Evolutionary conservation across 371 early-diverging fungal species (phyloP).

Genomic region (Chytridium lagenaria): DNA sequence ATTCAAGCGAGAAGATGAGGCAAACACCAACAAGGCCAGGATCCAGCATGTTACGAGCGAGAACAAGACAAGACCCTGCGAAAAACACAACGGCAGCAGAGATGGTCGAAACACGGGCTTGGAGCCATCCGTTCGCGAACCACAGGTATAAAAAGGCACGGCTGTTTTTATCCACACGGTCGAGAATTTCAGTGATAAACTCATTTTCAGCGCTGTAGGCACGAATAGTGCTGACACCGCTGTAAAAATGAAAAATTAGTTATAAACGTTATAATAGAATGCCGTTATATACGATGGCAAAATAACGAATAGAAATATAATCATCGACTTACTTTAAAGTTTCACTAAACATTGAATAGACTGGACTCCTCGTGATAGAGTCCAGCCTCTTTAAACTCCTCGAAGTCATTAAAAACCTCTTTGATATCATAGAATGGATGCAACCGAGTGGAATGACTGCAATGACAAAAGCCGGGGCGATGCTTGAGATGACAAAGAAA

Average conservation of each 20-base stretch:
- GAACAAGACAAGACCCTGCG: conserved; percentile 64
- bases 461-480: conserved; percentile 60
- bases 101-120: conserved; percentile 72
- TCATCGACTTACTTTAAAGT: conserved; percentile 47
- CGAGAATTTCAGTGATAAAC: conserved; percentile 32
- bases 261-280: conserved; percentile 16
- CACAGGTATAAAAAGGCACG: conserved; percentile 82
- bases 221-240: conserved; percentile 71
- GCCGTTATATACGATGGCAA: conserved; percentile 30
- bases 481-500: conserved; percentile 30
- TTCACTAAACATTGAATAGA: conserved; percentile 80
- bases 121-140: conserved; percentile 88
- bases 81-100: conserved; percentile 73
- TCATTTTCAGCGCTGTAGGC: conserved; percentile 58
- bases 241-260: conserved; percentile 43
- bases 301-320: conserved; percentile 46
- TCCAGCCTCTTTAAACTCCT: conserved; percentile 81
- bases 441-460: conserved; percentile 27
- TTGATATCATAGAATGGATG: conserved; percentile 35
- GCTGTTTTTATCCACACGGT: conserved; percentile 62
- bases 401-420: conserved; percentile 67
- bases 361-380: conserved; percentile 72
- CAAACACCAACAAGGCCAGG: conserved; percentile 78
- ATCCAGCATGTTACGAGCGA: conserved; percentile 50
- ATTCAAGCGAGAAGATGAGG: conserved; percentile 76